Percentiles rank a stretch among this genome's conserved stretches.
phyloP scores from a whole-genome alignment of 2,329 filamentous ascomycete species.

The Colletotrichum theobromicola region DNA sequence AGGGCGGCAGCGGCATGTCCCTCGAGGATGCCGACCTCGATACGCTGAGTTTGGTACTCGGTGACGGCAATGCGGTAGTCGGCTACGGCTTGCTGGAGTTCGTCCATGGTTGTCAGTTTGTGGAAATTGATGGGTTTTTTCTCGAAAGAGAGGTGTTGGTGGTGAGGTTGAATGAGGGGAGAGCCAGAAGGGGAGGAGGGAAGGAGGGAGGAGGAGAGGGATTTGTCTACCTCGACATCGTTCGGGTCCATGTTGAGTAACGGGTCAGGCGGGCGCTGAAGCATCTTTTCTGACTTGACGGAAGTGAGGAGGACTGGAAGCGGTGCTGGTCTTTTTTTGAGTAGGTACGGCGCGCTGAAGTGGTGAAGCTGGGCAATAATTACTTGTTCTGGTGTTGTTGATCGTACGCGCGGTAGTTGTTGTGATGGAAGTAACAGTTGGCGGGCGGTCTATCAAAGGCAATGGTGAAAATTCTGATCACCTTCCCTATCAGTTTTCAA shows the following conservation, averaged over 20 bases:
- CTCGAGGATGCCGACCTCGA: neutral
- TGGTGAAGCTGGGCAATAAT: rapidly evolving
- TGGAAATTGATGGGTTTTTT: neutral
- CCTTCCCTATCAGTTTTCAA: neutral
- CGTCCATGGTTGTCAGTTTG: neutral
- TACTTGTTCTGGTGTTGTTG: neutral
- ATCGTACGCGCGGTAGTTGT: neutral
- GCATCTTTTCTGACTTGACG: neutral
- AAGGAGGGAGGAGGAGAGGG: neutral
- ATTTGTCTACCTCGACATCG: neutral
- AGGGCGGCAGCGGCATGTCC: neutral
- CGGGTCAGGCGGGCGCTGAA: neutral
- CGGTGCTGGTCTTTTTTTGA: rapidly evolving
- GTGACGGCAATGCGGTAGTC: neutral
- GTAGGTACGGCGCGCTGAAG: neutral
- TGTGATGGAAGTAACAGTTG: neutral
- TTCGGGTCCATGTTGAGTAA: neutral
- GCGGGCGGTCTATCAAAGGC: neutral
- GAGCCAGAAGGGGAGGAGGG: neutral
- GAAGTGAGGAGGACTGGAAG: neutral
- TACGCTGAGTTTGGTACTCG: neutral
- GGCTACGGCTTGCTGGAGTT: neutral
- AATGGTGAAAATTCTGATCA: neutral
- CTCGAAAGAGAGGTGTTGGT: neutral
- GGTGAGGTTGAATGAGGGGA: too few relatives aligned